Base-by-base conservation (phyloP, 2,329 filamentous ascomycete genomes). In the Diaporthe sp. region DNA sequence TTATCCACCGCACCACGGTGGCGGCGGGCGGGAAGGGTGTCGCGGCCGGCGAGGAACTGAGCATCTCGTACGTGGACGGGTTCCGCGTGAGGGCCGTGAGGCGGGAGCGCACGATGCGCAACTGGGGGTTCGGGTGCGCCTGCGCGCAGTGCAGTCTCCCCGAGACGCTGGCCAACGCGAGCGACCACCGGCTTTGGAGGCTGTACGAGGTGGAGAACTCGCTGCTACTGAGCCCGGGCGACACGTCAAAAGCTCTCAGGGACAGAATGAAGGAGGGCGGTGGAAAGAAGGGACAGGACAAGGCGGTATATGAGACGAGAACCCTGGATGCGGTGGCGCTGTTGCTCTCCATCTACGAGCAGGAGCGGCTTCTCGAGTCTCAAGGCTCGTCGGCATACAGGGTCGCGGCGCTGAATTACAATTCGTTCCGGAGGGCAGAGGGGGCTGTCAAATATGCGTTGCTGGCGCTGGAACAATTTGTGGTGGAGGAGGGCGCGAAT, bases 91-190 rank as follows among this genome's bases (percentile, higher is more conserved):
- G 79, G 3, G 68, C 75, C 1, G 73, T 75, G 1, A 80, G 85
- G 28, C 81, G 82, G 74, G 76, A 77, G 0, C 78, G 82, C 61
- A 78, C 84, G 8, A 71, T 75, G 25, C 73, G 80, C 12, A 82
- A 81, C 9, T 84, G 85, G 74, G 82, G 83, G n/a, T 86, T 86
- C 72, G 81, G 77, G 2, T 86, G 85, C 74, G 77, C 78, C 1
- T 86, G 85, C 75, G 45, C 77, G 1, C 82, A 83, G 42, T 86
- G 85, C 74, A 77, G 76, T 2, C 75, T 78, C 2, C 50, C 76
- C 12, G 77, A 80, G 17, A 64, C 71, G 22, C 77, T 80, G 55
- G 73, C 72, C 0, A 78, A 77, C 57, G 77, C 76, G 33, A 82
- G 82, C 3, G 84, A 86, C 71, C 54, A 73, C 4, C 79, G 77